Evolutionary conservation across 192 early-diverging fungal genomes (phyloP).

Genomic region (Piromyces sp.): DNA sequence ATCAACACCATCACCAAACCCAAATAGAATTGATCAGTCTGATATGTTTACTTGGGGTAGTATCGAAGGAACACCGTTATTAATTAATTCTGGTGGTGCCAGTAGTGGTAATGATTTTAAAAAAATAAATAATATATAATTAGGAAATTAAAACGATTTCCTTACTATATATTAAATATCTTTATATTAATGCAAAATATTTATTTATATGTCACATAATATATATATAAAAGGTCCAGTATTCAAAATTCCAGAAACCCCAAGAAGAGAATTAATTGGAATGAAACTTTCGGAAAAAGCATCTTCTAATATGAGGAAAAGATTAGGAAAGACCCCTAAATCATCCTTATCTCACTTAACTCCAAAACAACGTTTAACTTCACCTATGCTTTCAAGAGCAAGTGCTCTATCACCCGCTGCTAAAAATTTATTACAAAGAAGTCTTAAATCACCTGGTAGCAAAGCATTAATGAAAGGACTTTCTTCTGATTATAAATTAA

Average conservation of each 20-base stretch:
- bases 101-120: neutral
- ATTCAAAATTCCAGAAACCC: neutral
- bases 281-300: neutral
- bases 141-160: too few species aligned
- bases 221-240: too few species aligned
- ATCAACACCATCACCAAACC: slow-evolving; percentile 43
- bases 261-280: neutral
- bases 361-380: neutral
- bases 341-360: neutral
- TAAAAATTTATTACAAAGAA: neutral
- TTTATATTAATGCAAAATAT: too few species aligned
- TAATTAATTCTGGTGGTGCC: slow-evolving; percentile 27
- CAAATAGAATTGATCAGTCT: slow-evolving; percentile 43
- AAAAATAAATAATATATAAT: neutral
- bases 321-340: neutral
- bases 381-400: neutral
- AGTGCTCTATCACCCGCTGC: neutral
- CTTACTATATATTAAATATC: too few species aligned
- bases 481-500: neutral
- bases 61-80: slow-evolving; percentile 60
- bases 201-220: too few species aligned
- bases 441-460: neutral
- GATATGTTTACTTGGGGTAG: slow-evolving; percentile 73
- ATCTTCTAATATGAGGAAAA: neutral
- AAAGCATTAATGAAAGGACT: neutral